Percentiles rank a stretch among this genome's conserved stretches.
Evolutionary conservation across 192 early-diverging fungal species (phyloP).

Genomic region (Mortierella antarctica): DNA sequence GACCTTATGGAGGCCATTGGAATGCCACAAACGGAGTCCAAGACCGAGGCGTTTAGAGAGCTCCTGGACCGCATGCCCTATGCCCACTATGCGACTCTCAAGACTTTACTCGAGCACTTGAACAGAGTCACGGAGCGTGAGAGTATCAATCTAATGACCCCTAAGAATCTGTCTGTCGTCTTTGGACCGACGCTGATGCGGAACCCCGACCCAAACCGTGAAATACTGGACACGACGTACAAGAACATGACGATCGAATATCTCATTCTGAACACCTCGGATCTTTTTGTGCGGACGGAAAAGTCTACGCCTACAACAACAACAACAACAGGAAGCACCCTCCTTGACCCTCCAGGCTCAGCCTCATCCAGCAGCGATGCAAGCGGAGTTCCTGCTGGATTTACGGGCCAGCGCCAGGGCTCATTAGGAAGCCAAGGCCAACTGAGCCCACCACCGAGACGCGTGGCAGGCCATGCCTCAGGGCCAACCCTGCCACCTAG

Average conservation of each 20-base stretch:
- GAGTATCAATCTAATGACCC: slow-evolving; percentile 86
- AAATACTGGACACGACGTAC: slow-evolving; percentile 76
- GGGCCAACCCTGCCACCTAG: not conserved
- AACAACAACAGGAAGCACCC: not conserved
- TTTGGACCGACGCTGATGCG: slow-evolving; percentile 91
- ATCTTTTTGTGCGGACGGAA: slow-evolving; percentile 28
- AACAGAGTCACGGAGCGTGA: slow-evolving; percentile 67
- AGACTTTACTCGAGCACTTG: slow-evolving; percentile 70
- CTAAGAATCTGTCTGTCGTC: slow-evolving; percentile 93
- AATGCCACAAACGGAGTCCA: slow-evolving; percentile 37
- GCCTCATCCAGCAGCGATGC: not conserved
- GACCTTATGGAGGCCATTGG: slow-evolving; percentile 71
- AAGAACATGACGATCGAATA: slow-evolving; percentile 78
- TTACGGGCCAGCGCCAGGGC: no score
- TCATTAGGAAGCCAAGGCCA: not conserved
- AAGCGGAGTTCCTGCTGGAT: no score
- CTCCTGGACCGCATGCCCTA: slow-evolving; percentile 63
- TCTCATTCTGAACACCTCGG: slow-evolving; percentile 63
- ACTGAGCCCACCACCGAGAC: slow-evolving; percentile 14
- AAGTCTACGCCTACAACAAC: no score
- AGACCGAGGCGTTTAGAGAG: slow-evolving; percentile 55
- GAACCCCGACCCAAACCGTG: slow-evolving; percentile 66
- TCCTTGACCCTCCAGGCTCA: not conserved
- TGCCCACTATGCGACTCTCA: slow-evolving; percentile 70
- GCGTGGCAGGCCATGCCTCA: not conserved